These are phyloP conservation scores for Melastoma candidum DNA, from an alignment of 441 rosid species.

Conservation along the genomic window DNA sequence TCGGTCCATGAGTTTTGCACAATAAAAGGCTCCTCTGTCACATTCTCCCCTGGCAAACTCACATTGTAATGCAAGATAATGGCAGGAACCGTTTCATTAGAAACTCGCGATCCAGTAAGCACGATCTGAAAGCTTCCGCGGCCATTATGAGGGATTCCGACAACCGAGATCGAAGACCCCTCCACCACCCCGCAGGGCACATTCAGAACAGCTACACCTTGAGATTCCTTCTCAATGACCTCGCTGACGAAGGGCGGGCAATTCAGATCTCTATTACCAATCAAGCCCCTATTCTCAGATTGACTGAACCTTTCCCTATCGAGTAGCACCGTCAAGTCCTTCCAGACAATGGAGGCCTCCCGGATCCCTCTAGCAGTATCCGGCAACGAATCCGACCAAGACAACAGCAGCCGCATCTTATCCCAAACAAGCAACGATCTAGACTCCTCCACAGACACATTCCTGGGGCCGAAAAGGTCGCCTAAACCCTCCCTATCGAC, in stretches of 20 bases:
- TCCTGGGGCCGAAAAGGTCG: slow-evolving; percentile 39
- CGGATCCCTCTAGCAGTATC: slow-evolving; percentile 65
- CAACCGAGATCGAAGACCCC: slow-evolving; percentile 66
- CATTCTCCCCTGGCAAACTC: slow-evolving; percentile 46
- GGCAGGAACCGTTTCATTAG: slow-evolving; percentile 33
- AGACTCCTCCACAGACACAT: slow-evolving; percentile 31
- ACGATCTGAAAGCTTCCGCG: slow-evolving; percentile 49
- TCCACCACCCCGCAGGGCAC: slow-evolving; percentile 70
- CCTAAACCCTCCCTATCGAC: slow-evolving; percentile 41
- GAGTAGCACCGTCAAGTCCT: slow-evolving; percentile 30
- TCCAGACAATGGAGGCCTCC: slow-evolving; percentile 67
- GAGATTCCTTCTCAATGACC: slow-evolving; percentile 18
- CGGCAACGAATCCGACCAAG: slow-evolving; percentile 65
- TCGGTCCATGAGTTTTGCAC: slow-evolving; percentile 68
- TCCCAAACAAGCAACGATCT: slow-evolving; percentile 51
- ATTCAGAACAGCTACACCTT: slow-evolving; percentile 31
- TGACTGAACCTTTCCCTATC: slow-evolving; percentile 23
- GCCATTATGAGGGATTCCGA: slow-evolving; percentile 56
- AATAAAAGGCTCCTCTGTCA: slow-evolving; percentile 55
- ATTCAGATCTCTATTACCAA: slow-evolving; percentile 20
- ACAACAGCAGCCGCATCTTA: slow-evolving; percentile 45
- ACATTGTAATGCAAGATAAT: slow-evolving; percentile 53
- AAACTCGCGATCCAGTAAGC: slow-evolving; percentile 39
- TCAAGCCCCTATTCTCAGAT: slow-evolving; percentile 10
- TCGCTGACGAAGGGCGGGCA: slow-evolving; percentile 47